phyloP scores from a whole-genome alignment of 306 rosid genomes.

The Sophora flavescens region DNA sequence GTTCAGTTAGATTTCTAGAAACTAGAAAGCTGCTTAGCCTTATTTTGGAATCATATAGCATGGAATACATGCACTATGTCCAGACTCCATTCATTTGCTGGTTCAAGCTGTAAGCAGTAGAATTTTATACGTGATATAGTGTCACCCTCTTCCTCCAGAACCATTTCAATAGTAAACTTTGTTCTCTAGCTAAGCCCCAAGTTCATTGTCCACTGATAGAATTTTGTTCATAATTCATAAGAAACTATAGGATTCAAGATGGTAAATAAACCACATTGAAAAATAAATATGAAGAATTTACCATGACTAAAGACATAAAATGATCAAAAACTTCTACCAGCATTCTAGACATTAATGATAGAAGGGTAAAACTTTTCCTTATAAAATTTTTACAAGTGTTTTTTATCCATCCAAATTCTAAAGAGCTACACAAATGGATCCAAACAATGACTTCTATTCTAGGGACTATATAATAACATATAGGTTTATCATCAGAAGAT shows the following conservation, averaged over 20 bases:
- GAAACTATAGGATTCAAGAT: constrained; percentile 1
- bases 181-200: constrained; percentile 1
- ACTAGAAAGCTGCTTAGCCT: neutral
- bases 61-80: neutral
- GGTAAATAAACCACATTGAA: constrained; percentile 6
- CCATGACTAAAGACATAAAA: constrained; percentile 27
- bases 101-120: no score
- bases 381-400: constrained; percentile 20
- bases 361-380: neutral
- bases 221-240: constrained; percentile 22
- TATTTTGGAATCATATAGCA: constrained; percentile 6
- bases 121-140: neutral
- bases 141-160: constrained; percentile 13
- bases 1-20: constrained; percentile 21
- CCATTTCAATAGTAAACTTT: constrained; percentile 1
- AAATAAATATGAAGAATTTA: constrained; percentile 24
- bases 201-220: neutral
- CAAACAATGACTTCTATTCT: constrained; percentile 33
- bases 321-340: neutral
- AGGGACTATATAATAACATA: constrained; percentile 29
- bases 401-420: constrained; percentile 42
- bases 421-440: constrained; percentile 29
- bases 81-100: constrained; percentile 1
- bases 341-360: constrained; percentile 12
- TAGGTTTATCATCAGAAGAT: constrained; percentile 32